Conservation (phyloP, 352 stramenopile species). For the Globisporangium canariense region DNA sequence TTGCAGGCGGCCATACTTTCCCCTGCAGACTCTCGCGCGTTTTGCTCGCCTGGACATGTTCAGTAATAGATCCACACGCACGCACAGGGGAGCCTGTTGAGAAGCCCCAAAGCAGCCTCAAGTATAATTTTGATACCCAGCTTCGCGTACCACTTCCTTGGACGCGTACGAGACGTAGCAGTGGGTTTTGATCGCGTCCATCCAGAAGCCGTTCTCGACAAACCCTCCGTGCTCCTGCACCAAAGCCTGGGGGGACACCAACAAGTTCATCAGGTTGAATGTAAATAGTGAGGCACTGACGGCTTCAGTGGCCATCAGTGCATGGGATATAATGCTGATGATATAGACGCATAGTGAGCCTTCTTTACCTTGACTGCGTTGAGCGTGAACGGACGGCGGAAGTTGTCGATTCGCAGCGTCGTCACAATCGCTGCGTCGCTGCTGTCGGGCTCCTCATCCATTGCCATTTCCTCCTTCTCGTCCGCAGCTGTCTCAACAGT, state of each 20-base stretch:
- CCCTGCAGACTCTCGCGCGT: conserved; percentile 47
- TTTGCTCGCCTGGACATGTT: conserved; percentile 35
- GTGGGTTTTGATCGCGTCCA: conserved; percentile 86
- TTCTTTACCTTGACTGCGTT: conserved; percentile 61
- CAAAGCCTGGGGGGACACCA: conserved; percentile 27
- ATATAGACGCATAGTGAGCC: too few relatives aligned
- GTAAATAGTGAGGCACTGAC: too few relatives aligned
- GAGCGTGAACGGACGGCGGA: conserved; percentile 68
- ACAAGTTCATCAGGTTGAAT: too few relatives aligned
- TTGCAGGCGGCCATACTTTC: conserved; percentile 63
- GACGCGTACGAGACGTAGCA: conserved; percentile 76
- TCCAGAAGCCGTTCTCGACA: conserved; percentile 82
- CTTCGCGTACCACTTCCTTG: conserved; percentile 36
- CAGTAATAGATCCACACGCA: background rate
- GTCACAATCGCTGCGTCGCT: background rate
- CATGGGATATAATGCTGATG: too few relatives aligned
- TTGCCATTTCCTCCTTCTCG: background rate
- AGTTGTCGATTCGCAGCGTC: conserved; percentile 69
- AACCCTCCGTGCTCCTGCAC: conserved; percentile 53
- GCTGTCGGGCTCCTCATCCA: background rate
- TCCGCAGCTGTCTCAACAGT: background rate
- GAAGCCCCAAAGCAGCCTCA: too few relatives aligned
- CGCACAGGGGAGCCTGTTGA: background rate
- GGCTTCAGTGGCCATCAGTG: too few relatives aligned
- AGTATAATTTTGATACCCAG: background rate